These are phyloP conservation scores for Monosporascus sp. DNA, from an alignment of 2,329 filamentous ascomycete species.

Conservation along the genomic window DNA sequence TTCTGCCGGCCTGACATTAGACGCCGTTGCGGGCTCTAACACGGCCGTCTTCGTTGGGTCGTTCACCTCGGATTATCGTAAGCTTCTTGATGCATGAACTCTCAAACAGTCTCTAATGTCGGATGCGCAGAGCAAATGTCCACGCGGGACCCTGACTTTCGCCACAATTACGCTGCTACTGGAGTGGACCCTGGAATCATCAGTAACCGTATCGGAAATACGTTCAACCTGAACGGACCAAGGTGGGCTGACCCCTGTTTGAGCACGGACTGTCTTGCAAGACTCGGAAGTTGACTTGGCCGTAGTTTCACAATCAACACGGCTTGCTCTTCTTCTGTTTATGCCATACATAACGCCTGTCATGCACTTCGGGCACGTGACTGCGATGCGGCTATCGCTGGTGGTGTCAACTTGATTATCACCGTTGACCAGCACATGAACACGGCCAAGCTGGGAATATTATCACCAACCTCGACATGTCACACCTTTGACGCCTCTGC, in stretches of 20 bases:
- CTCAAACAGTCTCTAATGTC: neutral
- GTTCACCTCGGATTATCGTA: constrained; percentile 19
- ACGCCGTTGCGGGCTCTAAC: constrained; percentile 19
- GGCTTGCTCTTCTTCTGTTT: constrained; percentile 31
- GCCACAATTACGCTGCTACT: constrained; percentile 23
- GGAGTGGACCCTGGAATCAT: constrained; percentile 32
- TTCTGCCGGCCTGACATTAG: constrained; percentile 27
- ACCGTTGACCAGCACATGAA: constrained; percentile 24
- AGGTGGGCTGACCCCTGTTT: constrained; percentile 6
- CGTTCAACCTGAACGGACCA: constrained; percentile 32
- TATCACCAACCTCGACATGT: constrained; percentile 27
- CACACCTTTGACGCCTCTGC: constrained; percentile 25
- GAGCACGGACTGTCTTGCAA: constrained; percentile 4
- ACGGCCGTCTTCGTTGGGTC: constrained; percentile 23
- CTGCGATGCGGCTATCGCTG: constrained; percentile 28
- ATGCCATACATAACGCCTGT: constrained; percentile 27
- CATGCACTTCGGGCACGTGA: constrained; percentile 22
- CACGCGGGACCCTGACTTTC: constrained; percentile 17
- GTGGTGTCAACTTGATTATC: constrained; percentile 31
- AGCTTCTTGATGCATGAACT: constrained; percentile 7
- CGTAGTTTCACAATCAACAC: constrained; percentile 25
- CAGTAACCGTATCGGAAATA: constrained; percentile 31
- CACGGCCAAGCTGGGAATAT: constrained; percentile 25
- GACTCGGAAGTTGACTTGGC: neutral
- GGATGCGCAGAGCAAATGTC: constrained; percentile 19